Conservation (phyloP, 2,329 filamentous ascomycete species). For the Onygenales sp. region DNA sequence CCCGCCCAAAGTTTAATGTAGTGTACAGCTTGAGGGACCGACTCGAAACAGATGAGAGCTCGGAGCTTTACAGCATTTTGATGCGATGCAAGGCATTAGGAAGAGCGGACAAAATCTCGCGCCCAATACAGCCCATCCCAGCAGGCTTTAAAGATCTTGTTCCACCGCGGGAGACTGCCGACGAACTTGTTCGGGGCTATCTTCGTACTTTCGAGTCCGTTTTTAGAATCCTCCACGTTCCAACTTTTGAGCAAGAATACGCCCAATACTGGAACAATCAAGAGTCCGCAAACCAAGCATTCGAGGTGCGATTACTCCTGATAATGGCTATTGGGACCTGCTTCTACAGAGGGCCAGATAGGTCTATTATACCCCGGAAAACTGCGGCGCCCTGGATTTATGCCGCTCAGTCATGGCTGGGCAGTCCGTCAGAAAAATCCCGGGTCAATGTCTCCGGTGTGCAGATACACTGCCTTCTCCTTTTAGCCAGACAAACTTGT, state of each 20-base stretch:
- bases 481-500: slow-evolving; percentile 24
- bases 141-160: slow-evolving; percentile 28
- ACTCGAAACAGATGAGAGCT: slow-evolving; percentile 22
- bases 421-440: slow-evolving; percentile 21
- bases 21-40: slow-evolving; percentile 13
- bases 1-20: background rate
- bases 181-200: slow-evolving; percentile 45
- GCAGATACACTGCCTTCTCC: slow-evolving; percentile 25
- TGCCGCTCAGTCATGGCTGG: slow-evolving; percentile 25
- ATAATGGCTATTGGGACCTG: slow-evolving; percentile 33
- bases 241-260: slow-evolving; percentile 49
- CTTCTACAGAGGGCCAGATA: slow-evolving; percentile 29
- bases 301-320: slow-evolving; percentile 36
- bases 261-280: slow-evolving; percentile 44
- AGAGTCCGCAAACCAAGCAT: slow-evolving; percentile 31
- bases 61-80: slow-evolving; percentile 27
- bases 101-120: slow-evolving; percentile 39
- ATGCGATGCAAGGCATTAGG: slow-evolving; percentile 43
- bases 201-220: slow-evolving; percentile 48
- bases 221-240: slow-evolving; percentile 49
- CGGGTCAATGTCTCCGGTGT: slow-evolving; percentile 22
- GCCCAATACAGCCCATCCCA: slow-evolving; percentile 15
- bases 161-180: slow-evolving; percentile 37
- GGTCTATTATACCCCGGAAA: slow-evolving; percentile 31
- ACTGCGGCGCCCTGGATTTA: slow-evolving; percentile 36